phyloP scores from a whole-genome alignment of 495 filamentous ascomycete species.

The Hypoxylon lenormandii region DNA sequence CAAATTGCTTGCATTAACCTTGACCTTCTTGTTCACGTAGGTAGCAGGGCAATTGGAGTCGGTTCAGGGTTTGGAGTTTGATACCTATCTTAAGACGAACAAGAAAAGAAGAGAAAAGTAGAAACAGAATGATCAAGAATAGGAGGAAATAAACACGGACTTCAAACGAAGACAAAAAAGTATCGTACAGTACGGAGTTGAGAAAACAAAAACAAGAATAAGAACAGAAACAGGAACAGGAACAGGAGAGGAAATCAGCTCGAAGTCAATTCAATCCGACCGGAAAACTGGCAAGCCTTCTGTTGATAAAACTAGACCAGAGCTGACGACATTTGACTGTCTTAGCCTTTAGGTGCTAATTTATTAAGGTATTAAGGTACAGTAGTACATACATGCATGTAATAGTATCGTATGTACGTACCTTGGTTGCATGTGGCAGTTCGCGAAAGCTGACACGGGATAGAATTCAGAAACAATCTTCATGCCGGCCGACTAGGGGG shows the following conservation, averaged over 20 bases:
- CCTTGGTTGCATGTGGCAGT: neutral
- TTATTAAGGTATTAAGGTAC: slow-evolving; percentile 44
- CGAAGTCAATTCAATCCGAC: slow-evolving; percentile 21
- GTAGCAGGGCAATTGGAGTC: too few relatives aligned
- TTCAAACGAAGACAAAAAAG: slow-evolving; percentile 8
- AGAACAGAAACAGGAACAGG: too few relatives aligned
- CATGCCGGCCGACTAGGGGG: slow-evolving; percentile 13
- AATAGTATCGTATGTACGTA: neutral
- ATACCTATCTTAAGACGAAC: too few relatives aligned
- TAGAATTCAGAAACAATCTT: slow-evolving; percentile 38
- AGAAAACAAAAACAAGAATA: slow-evolving; percentile 10
- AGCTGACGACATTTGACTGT: slow-evolving; percentile 37
- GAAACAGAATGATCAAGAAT: slow-evolving; percentile 6
- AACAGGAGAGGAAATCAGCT: slow-evolving; percentile 12
- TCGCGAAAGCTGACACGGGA: slow-evolving; percentile 22
- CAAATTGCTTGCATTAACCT: slow-evolving; percentile 33
- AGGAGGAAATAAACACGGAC: too few relatives aligned
- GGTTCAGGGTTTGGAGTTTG: neutral
- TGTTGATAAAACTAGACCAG: slow-evolving; percentile 20
- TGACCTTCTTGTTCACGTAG: slow-evolving; percentile 7
- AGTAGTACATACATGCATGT: slow-evolving; percentile 17
- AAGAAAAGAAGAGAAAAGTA: slow-evolving; percentile 6
- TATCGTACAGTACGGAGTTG: slow-evolving; percentile 18
- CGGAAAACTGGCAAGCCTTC: slow-evolving; percentile 37
- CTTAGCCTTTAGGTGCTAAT: slow-evolving; percentile 21